Evolutionary conservation across 148 eudicot genomes (phyloP).

Genomic region (Fagopyrum tataricum): DNA sequence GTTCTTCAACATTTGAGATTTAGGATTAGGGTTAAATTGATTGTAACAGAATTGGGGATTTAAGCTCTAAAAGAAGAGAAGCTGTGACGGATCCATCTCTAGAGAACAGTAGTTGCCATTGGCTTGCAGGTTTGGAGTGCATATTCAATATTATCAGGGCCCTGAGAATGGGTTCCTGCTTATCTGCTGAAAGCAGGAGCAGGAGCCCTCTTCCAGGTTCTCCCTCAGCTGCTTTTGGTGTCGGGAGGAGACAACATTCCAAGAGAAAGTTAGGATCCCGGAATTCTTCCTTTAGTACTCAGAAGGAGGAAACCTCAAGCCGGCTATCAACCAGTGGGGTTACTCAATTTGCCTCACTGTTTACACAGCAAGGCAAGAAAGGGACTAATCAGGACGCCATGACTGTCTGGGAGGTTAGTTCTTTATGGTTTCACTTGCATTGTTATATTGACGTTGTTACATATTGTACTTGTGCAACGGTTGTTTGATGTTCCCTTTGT

Average conservation of each 20-base stretch:
- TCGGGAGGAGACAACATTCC: slow-evolving; percentile 48
- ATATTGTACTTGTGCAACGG: background rate
- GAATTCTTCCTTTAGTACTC: slow-evolving; percentile 54
- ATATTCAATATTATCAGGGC: slow-evolving; percentile 77
- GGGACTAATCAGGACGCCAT: slow-evolving; percentile 98
- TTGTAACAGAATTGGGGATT: background rate
- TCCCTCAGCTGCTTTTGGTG: slow-evolving; percentile 36
- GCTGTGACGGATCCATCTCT: slow-evolving; percentile 55
- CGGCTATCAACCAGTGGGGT: slow-evolving; percentile 64
- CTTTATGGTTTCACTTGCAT: background rate
- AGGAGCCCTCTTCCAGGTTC: slow-evolving; percentile 77
- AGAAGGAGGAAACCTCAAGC: slow-evolving; percentile 74
- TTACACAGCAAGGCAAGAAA: slow-evolving; percentile 85
- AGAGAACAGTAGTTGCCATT: slow-evolving; percentile 43
- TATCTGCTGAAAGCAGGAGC: slow-evolving; percentile 83
- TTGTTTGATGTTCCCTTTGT: too few relatives aligned
- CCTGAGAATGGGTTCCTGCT: slow-evolving; percentile 99
- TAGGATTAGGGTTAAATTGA: background rate
- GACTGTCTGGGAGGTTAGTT: slow-evolving; percentile 93
- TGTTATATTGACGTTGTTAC: background rate
- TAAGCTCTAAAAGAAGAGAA: background rate
- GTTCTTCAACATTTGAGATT: background rate
- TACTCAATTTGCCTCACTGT: slow-evolving; percentile 63
- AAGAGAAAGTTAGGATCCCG: slow-evolving; percentile 52
- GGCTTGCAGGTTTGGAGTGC: slow-evolving; percentile 87